phyloP scores from a whole-genome alignment of 2,329 filamentous ascomycete species.

The Coniochaeta hoffmannii region DNA sequence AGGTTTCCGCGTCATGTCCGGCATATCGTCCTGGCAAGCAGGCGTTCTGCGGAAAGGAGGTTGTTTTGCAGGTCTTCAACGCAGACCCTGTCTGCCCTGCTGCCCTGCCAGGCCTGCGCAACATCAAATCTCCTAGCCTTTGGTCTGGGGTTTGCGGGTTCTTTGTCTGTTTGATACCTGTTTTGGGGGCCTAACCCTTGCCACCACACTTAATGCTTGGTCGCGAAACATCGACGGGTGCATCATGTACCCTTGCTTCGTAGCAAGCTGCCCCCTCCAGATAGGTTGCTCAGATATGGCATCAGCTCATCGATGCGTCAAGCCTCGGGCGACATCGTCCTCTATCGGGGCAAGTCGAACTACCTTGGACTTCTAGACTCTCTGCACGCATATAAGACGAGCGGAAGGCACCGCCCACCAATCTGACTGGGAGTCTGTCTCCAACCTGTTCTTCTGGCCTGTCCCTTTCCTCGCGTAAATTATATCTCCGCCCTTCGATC shows the following conservation, averaged over 20 bases:
- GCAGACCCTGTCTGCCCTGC: not conserved
- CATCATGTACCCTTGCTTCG: constrained; percentile 17
- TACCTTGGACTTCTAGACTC: constrained; percentile 7
- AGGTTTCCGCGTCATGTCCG: not conserved
- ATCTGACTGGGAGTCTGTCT: not conserved
- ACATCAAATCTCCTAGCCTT: constrained; percentile 4
- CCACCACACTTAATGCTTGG: constrained; percentile 29
- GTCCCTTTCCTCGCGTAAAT: not conserved
- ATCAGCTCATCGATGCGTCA: not conserved
- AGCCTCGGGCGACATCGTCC: constrained; percentile 5
- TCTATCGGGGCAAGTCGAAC: constrained; percentile 4
- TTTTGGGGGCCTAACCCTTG: constrained; percentile 31
- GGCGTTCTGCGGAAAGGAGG: too few species aligned
- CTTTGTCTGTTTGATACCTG: constrained; percentile 37
- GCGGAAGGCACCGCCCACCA: not conserved
- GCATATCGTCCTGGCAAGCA: too few species aligned
- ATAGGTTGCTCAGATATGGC: constrained; percentile 1
- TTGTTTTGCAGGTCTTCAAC: not conserved
- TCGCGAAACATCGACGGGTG: constrained; percentile 26
- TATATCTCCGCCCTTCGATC: not conserved
- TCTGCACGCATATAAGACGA: constrained; percentile 16
- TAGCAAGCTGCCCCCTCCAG: constrained; percentile 10
- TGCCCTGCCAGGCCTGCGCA: not conserved
- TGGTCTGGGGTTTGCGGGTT: constrained; percentile 2
- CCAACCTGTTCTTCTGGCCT: not conserved